Evolutionary conservation across 2,329 filamentous ascomycete genomes (phyloP).

Genomic region (Fusarium sp.): DNA sequence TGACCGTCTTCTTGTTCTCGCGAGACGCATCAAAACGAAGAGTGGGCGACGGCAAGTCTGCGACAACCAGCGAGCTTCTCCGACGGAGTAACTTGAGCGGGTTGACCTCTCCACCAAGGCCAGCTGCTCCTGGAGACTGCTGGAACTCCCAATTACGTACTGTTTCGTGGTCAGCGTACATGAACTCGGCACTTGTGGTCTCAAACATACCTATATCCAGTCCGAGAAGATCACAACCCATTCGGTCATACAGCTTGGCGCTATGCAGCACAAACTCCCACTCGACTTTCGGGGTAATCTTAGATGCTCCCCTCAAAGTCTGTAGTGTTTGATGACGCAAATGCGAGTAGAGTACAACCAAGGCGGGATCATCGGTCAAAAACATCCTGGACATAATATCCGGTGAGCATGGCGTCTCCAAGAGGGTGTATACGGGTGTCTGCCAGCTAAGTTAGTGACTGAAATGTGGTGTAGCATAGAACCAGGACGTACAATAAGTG

Average conservation of each 20-base stretch:
- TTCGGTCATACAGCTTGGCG: constrained; percentile 85
- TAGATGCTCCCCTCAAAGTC: constrained; percentile 87
- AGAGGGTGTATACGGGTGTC: constrained; percentile 83
- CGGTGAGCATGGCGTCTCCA: constrained; percentile 77
- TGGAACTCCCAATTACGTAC: constrained; percentile 89
- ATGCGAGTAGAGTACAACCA: constrained; percentile 89
- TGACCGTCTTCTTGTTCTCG: constrained; percentile 57
- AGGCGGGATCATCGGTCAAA: constrained; percentile 89
- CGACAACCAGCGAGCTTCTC: constrained; percentile 84
- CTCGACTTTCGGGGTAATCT: constrained; percentile 83
- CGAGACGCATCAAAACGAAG: constrained; percentile 60
- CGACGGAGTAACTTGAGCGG: constrained; percentile 78
- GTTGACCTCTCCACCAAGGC: constrained; percentile 68
- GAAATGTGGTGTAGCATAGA: not conserved
- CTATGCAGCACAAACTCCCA: constrained; percentile 93
- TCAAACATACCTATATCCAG: constrained; percentile 79
- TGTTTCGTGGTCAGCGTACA: constrained; percentile 49
- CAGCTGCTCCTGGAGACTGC: constrained; percentile 56
- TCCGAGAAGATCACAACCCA: constrained; percentile 93
- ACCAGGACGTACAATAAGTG: constrained; percentile 77
- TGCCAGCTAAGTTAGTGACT: constrained; percentile 52
- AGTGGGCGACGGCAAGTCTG: constrained; percentile 72
- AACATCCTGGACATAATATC: constrained; percentile 84
- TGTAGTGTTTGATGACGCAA: constrained; percentile 86
- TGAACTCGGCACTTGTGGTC: not conserved